Conservation (phyloP, 371 early-diverging fungal genomes). For the Mucor racemosus region DNA sequence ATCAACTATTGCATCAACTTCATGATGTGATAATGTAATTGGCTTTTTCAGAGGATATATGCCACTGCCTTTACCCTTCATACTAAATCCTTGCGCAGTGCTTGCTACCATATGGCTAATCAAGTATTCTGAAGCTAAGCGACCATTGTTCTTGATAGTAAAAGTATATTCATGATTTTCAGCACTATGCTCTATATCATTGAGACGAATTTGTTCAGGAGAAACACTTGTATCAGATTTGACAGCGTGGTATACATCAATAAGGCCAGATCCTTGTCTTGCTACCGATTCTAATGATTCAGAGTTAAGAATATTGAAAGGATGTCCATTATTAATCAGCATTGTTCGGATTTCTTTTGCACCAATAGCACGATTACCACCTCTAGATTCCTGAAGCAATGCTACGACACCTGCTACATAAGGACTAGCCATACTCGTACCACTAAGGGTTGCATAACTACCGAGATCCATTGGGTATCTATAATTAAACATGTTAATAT, state of each 20-base stretch:
- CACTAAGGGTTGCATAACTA: constrained; percentile 52
- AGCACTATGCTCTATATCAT: constrained; percentile 58
- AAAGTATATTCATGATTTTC: constrained; percentile 52
- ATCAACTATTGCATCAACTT: constrained; percentile 34
- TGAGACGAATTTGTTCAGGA: constrained; percentile 70
- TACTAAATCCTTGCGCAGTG: constrained; percentile 49
- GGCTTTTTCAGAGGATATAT: constrained; percentile 35
- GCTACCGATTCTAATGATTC: constrained; percentile 48
- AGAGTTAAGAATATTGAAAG: constrained; percentile 38
- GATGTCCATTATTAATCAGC: constrained; percentile 60
- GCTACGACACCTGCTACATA: constrained; percentile 75
- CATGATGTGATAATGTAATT: constrained; percentile 14
- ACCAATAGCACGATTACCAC: constrained; percentile 33
- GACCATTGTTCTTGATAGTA: constrained; percentile 64
- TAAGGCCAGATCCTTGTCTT: constrained; percentile 76
- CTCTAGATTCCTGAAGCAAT: constrained; percentile 45
- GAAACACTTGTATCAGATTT: constrained; percentile 50
- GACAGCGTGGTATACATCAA: constrained; percentile 69
- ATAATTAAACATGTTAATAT: neutral
- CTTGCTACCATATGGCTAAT: constrained; percentile 51
- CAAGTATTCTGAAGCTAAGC: constrained; percentile 53
- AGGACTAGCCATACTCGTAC: constrained; percentile 79
- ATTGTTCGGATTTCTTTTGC: constrained; percentile 33
- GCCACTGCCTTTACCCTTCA: neutral
- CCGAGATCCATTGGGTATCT: constrained; percentile 41